Evolutionary conservation across 331 rosid species (phyloP), one percentile per base, ranked within the genome.

Genomic region (Telfairia occidentalis): DNA sequence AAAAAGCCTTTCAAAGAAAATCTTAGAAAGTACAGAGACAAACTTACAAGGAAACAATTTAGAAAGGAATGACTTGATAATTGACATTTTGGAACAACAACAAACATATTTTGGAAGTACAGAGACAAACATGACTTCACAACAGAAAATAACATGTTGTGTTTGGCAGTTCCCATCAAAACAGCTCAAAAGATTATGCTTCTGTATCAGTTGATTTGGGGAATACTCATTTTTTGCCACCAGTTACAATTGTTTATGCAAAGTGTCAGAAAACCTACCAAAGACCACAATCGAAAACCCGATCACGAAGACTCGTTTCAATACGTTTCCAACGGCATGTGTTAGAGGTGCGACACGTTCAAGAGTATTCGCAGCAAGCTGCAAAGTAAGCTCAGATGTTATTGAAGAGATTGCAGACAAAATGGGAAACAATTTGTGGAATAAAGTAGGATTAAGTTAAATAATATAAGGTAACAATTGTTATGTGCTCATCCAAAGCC

Each of bases 231-330:
- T n/a, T n/a, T n/a, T n/a, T n/a, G n/a, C n/a, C n/a, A n/a, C n/a
- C n/a, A 54, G 13, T 55, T 8, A 55, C 61, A 23, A 7, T 55
- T 46, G 53, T 21, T 35, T 18, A 54, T 43, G 48, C 57, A 52
- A 12, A 53, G 13, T 13, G 76, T 78, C 73, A 66, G 71, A 55
- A 74, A 28, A 34, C 45, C 16, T 92, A 92, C 96, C 97, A 2
- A 92, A 89, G 37, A 86, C 90, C 12, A 92, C 88, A 24, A 92
- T 89, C 16, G 97, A 89, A 87, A 92, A 92, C 1, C 97, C 96
- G 3, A 92, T 92, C 78, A 92, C 97, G 50, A 92, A 92, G 45
- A 92, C 97, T 70, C 92, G 86, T 87, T 92, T 92, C 90, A 92
- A 78, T 54, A 92, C 97, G 52, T 92, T 92, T 64, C 97, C 96